Percentiles rank a stretch among this genome's conserved stretches.
phyloP scores from a whole-genome alignment of 345 rosid species.

The Rhizophora apiculata region DNA sequence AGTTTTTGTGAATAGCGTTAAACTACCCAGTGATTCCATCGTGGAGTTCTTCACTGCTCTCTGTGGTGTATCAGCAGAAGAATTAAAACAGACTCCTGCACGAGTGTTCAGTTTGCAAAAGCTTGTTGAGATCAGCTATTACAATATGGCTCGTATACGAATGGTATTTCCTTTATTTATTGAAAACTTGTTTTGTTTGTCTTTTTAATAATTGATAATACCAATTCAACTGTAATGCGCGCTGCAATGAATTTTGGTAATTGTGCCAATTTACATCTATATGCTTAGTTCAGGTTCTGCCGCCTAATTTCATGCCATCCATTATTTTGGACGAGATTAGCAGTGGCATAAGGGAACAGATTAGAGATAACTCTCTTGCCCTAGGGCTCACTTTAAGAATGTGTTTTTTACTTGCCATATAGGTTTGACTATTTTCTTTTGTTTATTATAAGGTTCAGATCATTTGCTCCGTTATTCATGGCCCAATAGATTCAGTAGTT shows the following conservation, averaged over 20 bases:
- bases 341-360: too few species aligned
- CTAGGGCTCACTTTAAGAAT: too few species aligned
- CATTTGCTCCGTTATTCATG: too few species aligned
- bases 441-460: too few species aligned
- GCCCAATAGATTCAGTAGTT: too few species aligned
- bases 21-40: constrained; percentile 83
- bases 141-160: constrained; percentile 96
- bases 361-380: too few species aligned
- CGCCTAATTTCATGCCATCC: background rate
- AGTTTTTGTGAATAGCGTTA: constrained; percentile 86
- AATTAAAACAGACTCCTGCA: constrained; percentile 92
- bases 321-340: background rate
- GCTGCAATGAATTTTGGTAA: background rate
- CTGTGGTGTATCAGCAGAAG: constrained; percentile 96
- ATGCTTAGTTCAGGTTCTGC: background rate
- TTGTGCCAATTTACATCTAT: background rate
- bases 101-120: constrained; percentile 99
- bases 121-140: constrained; percentile 98
- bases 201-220: background rate
- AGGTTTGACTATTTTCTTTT: too few species aligned
- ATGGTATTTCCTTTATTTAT: constrained; percentile 54
- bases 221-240: background rate
- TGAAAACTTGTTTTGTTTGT: constrained; percentile 1
- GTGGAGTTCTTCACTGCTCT: constrained; percentile 98
- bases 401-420: too few species aligned